Evolutionary conservation across 495 filamentous ascomycete species (phyloP), one percentile per base, ranked within the genome.

Genomic region (Aspergillus indologenus): DNA sequence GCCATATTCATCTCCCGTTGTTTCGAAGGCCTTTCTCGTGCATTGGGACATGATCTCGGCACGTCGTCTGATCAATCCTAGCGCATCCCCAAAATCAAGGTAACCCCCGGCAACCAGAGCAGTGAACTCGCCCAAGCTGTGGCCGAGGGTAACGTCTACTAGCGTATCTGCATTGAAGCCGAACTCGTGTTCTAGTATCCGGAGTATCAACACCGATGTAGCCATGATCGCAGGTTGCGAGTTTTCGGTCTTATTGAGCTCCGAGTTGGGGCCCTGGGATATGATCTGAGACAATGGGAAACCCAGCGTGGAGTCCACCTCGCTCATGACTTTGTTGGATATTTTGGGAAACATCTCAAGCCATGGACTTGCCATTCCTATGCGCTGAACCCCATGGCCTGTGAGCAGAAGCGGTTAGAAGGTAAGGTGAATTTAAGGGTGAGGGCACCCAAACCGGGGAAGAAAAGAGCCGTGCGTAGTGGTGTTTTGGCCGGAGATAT

Each of bases 151-250:
- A 29, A 93, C 83, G 68, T 96, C 89, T 2, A 87, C 84, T 19
- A 87, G 74, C 29, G 89, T 83, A 9, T 75, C 69, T 8, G 83
- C 82, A 46, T 85, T 74, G 71, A 98, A 96, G 15, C 81, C 87
- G 62, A 92, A 96, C 48, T 96, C 88, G 34, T 83, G 71, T 71
- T 98, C 90, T 52, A 98, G 82, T 56, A 98, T 88, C 49, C 91
- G 87, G 34, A 97, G 84, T 61, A 97, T 96, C 22, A 96, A 77
- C 64, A 98, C 83, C 22, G 90, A 95, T 5, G 91, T 91, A 15
- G 92, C 90, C 88, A 98, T 93, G 71, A 98, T 94, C 49, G 94
- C 93, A 0, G 94, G 94, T 72, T 98, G 94, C 11, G 94, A 88
- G 66, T 96, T 90, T 58, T 87, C 84, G 14, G 94, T 97, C 50